Evolutionary conservation across 2,329 filamentous ascomycete species (phyloP).

Genomic region (Neonectria punicea): DNA sequence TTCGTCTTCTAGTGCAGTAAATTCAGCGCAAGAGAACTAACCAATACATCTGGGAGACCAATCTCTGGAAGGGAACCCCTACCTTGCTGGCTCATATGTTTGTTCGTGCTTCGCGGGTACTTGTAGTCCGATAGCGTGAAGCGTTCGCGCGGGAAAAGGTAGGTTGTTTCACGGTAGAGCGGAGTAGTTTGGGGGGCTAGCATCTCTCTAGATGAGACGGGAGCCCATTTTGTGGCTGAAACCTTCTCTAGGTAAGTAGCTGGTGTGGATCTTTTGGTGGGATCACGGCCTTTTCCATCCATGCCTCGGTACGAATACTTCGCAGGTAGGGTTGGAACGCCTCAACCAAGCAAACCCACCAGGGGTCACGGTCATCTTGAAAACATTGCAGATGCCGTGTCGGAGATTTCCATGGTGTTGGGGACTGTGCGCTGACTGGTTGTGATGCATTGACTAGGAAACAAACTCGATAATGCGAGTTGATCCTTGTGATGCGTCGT

Average conservation of each 20-base stretch:
- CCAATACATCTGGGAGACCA: too few relatives aligned
- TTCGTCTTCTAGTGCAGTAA: too few relatives aligned
- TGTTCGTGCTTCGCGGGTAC: too few relatives aligned
- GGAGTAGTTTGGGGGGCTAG: neutral
- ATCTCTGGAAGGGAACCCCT: neutral
- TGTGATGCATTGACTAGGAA: conserved; percentile 15
- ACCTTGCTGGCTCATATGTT: neutral
- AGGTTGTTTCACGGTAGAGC: neutral
- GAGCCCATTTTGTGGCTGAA: conserved; percentile 8
- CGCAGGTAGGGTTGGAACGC: neutral
- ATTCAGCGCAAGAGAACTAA: too few relatives aligned
- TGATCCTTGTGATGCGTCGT: neutral
- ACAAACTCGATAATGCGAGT: conserved; percentile 5
- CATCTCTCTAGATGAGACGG: neutral
- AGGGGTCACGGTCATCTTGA: neutral
- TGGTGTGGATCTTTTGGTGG: conserved; percentile 11
- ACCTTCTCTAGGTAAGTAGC: neutral
- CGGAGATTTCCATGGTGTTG: neutral
- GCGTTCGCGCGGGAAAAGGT: neutral
- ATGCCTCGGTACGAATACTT: too few relatives aligned
- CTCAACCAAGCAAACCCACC: neutral
- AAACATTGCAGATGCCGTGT: neutral
- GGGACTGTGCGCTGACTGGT: neutral
- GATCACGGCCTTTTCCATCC: neutral
- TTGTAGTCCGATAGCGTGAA: too few relatives aligned